Percentiles rank a stretch among this genome's conserved stretches.
phyloP scores from a whole-genome alignment of 108 stramenopile genomes.

The Stephanodiscus triporus region DNA sequence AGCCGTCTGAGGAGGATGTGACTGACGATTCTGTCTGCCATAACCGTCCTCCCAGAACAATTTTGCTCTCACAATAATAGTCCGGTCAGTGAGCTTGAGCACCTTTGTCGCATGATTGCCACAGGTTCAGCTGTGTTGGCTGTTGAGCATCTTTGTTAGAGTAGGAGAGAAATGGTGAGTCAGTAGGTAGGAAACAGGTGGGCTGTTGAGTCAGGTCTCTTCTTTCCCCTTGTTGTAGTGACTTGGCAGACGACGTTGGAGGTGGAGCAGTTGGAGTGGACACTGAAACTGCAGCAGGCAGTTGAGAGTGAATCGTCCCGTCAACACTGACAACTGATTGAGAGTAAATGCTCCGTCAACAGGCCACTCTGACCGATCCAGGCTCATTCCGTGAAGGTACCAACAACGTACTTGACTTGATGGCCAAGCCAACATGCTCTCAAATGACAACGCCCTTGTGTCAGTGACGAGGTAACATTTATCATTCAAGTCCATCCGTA shows the following conservation, averaged over 20 bases:
- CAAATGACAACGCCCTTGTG: constrained; percentile 1
- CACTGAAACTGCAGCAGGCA: neutral
- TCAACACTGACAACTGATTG: too few relatives aligned
- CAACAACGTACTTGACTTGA: neutral
- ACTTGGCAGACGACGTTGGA: neutral
- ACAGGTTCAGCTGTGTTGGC: neutral
- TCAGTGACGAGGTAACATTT: constrained; percentile 6
- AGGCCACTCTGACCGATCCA: neutral
- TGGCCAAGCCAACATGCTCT: neutral
- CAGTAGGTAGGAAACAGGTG: neutral
- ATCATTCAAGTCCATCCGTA: constrained; percentile 1
- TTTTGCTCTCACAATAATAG: neutral
- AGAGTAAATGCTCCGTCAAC: neutral
- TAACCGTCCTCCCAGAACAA: neutral
- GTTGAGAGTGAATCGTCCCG: neutral
- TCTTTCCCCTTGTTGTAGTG: neutral
- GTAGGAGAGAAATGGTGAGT: neutral
- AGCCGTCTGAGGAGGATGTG: neutral
- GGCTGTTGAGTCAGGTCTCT: neutral
- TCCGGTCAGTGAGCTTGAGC: neutral
- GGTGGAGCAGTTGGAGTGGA: neutral
- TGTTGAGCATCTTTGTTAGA: neutral
- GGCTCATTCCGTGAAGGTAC: constrained; percentile 1
- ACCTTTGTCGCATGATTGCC: neutral
- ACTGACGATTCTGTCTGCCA: too few relatives aligned